A percentile compares a stretch with the other conserved stretches of the same genome.
phyloP scores from a whole-genome alignment of 371 early-diverging fungal genomes.

The Syncephalastrum racemosum region DNA sequence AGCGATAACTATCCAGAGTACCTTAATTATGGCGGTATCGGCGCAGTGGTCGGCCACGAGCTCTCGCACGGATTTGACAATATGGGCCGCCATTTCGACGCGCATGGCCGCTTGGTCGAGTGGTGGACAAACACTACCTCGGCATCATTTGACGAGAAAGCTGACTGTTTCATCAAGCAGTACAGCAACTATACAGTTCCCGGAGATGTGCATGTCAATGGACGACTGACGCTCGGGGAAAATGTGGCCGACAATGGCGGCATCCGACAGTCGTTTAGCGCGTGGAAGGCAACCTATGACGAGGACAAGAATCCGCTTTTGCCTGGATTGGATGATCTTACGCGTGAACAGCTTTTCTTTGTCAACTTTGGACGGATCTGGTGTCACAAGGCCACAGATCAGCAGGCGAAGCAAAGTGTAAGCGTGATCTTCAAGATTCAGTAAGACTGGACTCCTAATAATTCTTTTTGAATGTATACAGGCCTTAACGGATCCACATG shows the following conservation, averaged over 20 bases:
- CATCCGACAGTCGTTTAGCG: conserved; percentile 34
- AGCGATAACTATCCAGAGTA: conserved; percentile 38
- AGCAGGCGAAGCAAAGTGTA: conserved; percentile 34
- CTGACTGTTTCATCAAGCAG: conserved; percentile 63
- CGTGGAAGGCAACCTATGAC: conserved; percentile 36
- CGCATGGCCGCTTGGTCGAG: conserved; percentile 34
- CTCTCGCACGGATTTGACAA: conserved; percentile 56
- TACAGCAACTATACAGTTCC: conserved; percentile 52
- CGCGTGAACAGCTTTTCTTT: conserved; percentile 55
- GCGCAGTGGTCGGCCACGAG: conserved; percentile 13
- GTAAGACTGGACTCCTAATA: too few relatives aligned
- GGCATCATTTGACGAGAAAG: conserved; percentile 47
- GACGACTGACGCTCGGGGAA: conserved; percentile 63
- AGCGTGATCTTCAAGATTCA: conserved; percentile 3
- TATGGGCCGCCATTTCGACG: conserved; percentile 56
- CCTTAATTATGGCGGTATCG: conserved; percentile 15
- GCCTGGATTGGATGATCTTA: conserved; percentile 52
- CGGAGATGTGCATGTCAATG: conserved; percentile 54
- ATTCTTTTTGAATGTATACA: conserved; percentile 14
- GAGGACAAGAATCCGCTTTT: conserved; percentile 28
- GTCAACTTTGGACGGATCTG: conserved; percentile 54
- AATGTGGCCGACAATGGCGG: conserved; percentile 77
- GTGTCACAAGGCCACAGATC: conserved; percentile 48
- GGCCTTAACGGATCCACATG: conserved; percentile 45
- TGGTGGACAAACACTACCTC: conserved; percentile 68